phyloP scores from a whole-genome alignment of 2,329 filamentous ascomycete species.

The Chaetomium sp. region DNA sequence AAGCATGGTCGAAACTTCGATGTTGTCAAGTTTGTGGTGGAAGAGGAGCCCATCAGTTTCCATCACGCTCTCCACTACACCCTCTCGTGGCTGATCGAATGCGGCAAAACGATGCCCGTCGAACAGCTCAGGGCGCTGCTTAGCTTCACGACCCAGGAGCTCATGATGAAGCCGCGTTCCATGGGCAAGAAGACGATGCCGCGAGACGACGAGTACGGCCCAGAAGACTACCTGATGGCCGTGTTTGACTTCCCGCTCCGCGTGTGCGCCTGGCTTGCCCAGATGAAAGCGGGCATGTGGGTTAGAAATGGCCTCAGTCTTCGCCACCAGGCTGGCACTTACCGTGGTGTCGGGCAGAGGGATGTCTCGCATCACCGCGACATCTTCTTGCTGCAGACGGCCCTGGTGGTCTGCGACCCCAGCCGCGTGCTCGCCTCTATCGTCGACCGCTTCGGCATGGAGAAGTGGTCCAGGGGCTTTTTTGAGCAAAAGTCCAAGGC shows the following conservation, averaged over 20 bases:
- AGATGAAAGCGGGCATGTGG: constrained; percentile 99
- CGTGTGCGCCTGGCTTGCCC: constrained; percentile 93
- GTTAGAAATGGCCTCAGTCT: constrained; percentile 96
- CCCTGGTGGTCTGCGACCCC: constrained; percentile 82
- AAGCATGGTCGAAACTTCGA: constrained; percentile 57
- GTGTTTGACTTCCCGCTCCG: constrained; percentile 91
- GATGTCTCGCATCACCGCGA: constrained; percentile 95
- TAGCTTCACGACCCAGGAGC: constrained; percentile 69
- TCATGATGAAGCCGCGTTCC: constrained; percentile 64
- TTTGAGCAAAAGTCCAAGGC: constrained; percentile 72
- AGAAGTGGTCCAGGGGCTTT: constrained; percentile 80
- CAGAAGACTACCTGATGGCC: constrained; percentile 81
- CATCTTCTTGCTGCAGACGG: constrained; percentile 89
- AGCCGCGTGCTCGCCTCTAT: constrained; percentile 84
- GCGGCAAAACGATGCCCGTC: constrained; percentile 72
- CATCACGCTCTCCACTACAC: constrained; percentile 97
- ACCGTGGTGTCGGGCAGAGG: constrained; percentile 83
- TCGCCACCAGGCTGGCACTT: constrained; percentile 91
- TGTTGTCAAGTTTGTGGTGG: constrained; percentile 85
- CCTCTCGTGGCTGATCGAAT: constrained; percentile 92
- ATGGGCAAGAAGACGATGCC: constrained; percentile 63
- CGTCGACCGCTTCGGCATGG: constrained; percentile 87
- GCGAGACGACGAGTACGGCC: constrained; percentile 51
- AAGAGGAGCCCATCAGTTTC: constrained; percentile 91
- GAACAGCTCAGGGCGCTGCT: constrained; percentile 70